phyloP scores from a whole-genome alignment of 2,329 filamentous ascomycete species.

The Aspergillus hiratsukae region DNA sequence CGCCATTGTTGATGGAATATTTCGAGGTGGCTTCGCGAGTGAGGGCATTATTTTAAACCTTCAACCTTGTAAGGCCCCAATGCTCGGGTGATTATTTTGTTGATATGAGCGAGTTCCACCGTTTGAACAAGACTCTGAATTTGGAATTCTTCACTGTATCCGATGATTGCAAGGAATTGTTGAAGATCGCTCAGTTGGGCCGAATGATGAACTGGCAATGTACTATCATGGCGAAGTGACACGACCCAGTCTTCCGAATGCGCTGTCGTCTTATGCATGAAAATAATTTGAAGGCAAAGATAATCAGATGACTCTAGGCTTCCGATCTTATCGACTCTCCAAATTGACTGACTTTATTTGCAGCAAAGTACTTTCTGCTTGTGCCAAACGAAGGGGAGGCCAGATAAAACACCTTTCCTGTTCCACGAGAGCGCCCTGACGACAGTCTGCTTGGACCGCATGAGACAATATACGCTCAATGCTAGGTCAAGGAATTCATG shows the following conservation, averaged over 20 bases:
- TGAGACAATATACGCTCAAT: neutral
- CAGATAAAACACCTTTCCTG: neutral
- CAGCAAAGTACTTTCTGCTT: slow-evolving; percentile 1
- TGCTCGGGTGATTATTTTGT: slow-evolving; percentile 17
- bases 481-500: neutral
- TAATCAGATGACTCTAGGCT: neutral
- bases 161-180: neutral
- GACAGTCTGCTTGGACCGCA: neutral
- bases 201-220: slow-evolving; percentile 2
- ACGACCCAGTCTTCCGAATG: neutral
- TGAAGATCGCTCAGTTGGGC: neutral
- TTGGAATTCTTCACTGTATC: neutral
- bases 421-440: neutral
- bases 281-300: slow-evolving; percentile 1
- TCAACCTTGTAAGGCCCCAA: slow-evolving; percentile 17
- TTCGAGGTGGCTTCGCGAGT: slow-evolving; percentile 49
- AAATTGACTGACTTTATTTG: slow-evolving; percentile 1
- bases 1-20: slow-evolving; percentile 44
- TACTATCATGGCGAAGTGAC: slow-evolving; percentile 4
- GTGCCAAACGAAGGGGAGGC: slow-evolving; percentile 4
- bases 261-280: neutral
- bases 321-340: neutral
- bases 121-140: neutral
- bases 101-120: slow-evolving; percentile 3
- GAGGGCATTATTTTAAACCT: slow-evolving; percentile 52